Evolutionary conservation across 768 basidiomycete species (phyloP).

Genomic region (Suillus weaverae): DNA sequence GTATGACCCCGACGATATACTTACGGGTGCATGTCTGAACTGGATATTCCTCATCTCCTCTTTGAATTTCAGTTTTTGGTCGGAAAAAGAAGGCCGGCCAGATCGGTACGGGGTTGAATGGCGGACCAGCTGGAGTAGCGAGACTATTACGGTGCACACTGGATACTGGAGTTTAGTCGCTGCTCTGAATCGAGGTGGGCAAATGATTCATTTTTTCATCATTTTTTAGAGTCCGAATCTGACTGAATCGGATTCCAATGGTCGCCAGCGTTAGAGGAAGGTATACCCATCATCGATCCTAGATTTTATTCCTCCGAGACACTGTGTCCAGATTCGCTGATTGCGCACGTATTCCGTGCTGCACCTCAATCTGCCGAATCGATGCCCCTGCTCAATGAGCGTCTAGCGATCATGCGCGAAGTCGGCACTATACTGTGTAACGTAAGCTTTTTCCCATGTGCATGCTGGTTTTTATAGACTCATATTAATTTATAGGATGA

Average conservation of each 20-base stretch:
- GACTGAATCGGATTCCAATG: neutral
- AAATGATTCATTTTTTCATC: neutral
- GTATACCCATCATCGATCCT: conserved; percentile 78
- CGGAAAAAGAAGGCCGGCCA: conserved; percentile 54
- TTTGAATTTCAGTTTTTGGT: conserved; percentile 92
- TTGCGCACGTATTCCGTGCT: conserved; percentile 68
- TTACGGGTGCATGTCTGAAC: conserved; percentile 60
- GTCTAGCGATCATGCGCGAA: conserved; percentile 76
- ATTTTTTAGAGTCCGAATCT: neutral
- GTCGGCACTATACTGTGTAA: conserved; percentile 70
- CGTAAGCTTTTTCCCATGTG: conserved; percentile 41
- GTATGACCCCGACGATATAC: conserved; percentile 50
- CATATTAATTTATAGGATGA: conserved; percentile 37
- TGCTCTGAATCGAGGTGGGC: conserved; percentile 74
- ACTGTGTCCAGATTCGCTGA: conserved; percentile 68
- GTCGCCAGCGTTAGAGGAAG: conserved; percentile 66
- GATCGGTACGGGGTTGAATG: conserved; percentile 80
- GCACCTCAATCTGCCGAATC: conserved; percentile 56
- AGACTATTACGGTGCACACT: conserved; percentile 56
- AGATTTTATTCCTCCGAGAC: conserved; percentile 71
- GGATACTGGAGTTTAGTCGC: conserved; percentile 91
- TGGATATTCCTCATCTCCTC: conserved; percentile 90
- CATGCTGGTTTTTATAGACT: neutral
- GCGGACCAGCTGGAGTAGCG: conserved; percentile 64
- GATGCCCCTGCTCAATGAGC: conserved; percentile 69